phyloP scores from a whole-genome alignment of 2,329 filamentous ascomycete species.

The Aschersonia sp. region DNA sequence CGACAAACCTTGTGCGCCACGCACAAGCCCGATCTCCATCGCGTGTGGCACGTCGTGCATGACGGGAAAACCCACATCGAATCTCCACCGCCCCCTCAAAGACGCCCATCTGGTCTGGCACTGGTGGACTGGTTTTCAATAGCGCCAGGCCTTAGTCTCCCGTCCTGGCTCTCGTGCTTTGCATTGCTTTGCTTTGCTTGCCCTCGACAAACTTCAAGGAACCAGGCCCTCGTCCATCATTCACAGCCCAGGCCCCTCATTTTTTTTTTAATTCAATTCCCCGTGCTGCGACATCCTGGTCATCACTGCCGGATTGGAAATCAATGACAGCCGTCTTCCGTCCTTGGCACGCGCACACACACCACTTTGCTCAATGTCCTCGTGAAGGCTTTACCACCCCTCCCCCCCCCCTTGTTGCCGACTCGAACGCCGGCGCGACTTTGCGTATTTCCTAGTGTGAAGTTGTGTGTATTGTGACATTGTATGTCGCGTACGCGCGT shows the following conservation, averaged over 20 bases:
- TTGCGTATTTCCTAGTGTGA: neutral
- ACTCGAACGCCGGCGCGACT: neutral
- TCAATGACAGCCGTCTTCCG: neutral
- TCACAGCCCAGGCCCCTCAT: neutral
- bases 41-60: neutral
- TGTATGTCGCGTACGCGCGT: neutral
- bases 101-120: neutral
- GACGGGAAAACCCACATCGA: conserved; percentile 2
- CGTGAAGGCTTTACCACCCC: neutral
- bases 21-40: neutral
- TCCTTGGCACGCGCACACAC: too few species aligned
- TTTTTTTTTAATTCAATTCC: neutral
- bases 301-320: neutral
- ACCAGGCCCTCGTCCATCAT: neutral
- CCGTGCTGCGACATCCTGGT: neutral
- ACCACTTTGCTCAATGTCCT: too few species aligned
- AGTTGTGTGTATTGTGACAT: neutral
- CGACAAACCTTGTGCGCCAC: too few species aligned
- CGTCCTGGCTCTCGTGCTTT: neutral
- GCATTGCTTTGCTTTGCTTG: neutral
- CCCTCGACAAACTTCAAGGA: neutral
- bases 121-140: neutral
- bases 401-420: neutral
- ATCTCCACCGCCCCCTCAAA: conserved; percentile 3
- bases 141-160: neutral